phyloP scores from a whole-genome alignment of 1,139 yeast genomes.

The Pichia sp. region DNA sequence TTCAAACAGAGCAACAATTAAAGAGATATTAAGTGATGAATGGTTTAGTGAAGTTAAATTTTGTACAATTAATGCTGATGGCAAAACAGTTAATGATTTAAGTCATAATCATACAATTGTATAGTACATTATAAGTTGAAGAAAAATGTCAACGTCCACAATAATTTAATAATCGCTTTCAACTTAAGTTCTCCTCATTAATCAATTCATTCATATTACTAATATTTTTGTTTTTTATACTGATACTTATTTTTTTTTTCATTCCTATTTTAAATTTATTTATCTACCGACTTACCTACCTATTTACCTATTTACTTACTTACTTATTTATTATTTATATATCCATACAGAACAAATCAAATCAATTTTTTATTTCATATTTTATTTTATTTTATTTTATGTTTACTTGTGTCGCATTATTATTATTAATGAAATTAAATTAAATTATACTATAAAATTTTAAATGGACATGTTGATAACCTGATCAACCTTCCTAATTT shows the following conservation, averaged over 20 bases:
- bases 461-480: not conserved
- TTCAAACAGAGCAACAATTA: slow-evolving; percentile 61
- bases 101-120: slow-evolving; percentile 53
- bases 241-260: not conserved
- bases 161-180: not conserved
- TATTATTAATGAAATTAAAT: no score
- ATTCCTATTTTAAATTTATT: not conserved
- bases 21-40: slow-evolving; percentile 65
- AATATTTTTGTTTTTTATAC: not conserved
- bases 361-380: not conserved
- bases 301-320: not conserved
- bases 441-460: no score
- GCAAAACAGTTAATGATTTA: slow-evolving; percentile 39
- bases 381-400: no score
- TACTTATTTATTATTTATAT: not conserved
- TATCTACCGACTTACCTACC: not conserved
- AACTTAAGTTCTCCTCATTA: not conserved
- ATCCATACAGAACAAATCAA: not conserved
- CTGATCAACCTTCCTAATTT: not conserved
- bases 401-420: not conserved
- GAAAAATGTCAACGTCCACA: not conserved
- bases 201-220: not conserved
- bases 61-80: slow-evolving; percentile 41
- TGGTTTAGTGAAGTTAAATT: slow-evolving; percentile 65
- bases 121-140: slow-evolving; percentile 1